Evolutionary conservation across 2,329 filamentous ascomycete genomes (phyloP), one percentile per base, ranked within the genome.

Genomic region (Talaromyces verruculosus): DNA sequence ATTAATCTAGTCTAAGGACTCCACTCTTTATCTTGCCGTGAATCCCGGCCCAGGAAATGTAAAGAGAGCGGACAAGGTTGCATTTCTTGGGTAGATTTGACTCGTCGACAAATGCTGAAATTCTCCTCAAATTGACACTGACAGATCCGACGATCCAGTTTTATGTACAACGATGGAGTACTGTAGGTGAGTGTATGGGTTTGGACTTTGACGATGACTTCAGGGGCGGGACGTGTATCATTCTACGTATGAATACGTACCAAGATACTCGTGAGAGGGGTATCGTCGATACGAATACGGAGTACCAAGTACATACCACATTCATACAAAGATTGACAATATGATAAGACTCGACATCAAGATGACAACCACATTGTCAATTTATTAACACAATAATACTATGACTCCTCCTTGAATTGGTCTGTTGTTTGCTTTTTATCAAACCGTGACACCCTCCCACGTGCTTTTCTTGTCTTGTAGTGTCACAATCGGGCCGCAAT

Each of bases 391-490:
- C 19, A 37, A 37, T 57, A 33, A 39, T 37, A 37, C 39, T 37
- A 37, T 57, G 11, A 22, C 33, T 17, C 33, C 28, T 22, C 17
- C n/a, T 13, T 22, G 33, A 37, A 6, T 37, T 25, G 53, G n/a
- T 6, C 33, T 37, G 33, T 25, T 57, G 53, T 22, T 57, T 57
- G n/a, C 53, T 57, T 57, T 51, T 57, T 37, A 37, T 57, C 53
- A 39, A 37, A 37, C 33, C 25, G 53, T 37, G 33, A 37, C 53
- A 57, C 33, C 33, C 10, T 39, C 30, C 53, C 53, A 57, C 33
- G 53, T 57, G 53, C 53, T 57, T 57, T 55, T 57, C 53, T 25
- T 37, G 53, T 35, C 53, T 57, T 19, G 11, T 25, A 57, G 53
- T 57, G 30, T 57, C 53, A 39, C 53, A 57, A 22, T 57, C 33